phyloP scores from a whole-genome alignment of 208 protist genomes.

The Leishmania aethiopica region DNA sequence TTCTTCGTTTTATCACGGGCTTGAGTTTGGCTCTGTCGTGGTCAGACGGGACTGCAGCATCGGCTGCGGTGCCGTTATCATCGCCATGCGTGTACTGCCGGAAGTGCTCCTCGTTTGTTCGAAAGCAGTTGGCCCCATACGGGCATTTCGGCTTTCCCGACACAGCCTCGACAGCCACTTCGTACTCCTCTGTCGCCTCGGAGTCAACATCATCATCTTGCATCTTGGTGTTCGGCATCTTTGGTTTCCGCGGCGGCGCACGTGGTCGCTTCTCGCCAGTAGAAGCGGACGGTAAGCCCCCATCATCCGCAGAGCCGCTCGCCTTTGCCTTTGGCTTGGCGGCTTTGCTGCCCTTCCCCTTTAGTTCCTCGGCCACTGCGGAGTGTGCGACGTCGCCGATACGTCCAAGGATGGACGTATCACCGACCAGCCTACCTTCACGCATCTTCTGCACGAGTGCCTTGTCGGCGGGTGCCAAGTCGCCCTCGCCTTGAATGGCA shows the following conservation, averaged over 20 bases:
- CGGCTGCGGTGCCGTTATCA: slow-evolving; percentile 4
- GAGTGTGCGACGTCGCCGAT: slow-evolving; percentile 74
- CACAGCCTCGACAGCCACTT: slow-evolving; percentile 55
- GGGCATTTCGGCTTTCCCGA: slow-evolving; percentile 55
- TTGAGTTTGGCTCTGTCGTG: neutral
- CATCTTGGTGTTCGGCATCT: slow-evolving; percentile 6
- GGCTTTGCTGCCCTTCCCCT: slow-evolving; percentile 22
- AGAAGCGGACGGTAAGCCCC: neutral
- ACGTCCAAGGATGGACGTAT: slow-evolving; percentile 50
- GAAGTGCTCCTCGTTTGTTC: slow-evolving; percentile 65
- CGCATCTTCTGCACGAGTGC: slow-evolving; percentile 67
- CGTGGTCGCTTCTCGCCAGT: slow-evolving; percentile 20
- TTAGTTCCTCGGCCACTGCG: slow-evolving; percentile 30
- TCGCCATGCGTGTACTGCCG: slow-evolving; percentile 58
- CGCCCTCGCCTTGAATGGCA: slow-evolving; percentile 64
- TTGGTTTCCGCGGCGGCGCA: slow-evolving; percentile 14
- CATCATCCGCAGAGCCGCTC: slow-evolving; percentile 1
- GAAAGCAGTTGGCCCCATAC: slow-evolving; percentile 72
- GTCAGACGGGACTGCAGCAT: neutral
- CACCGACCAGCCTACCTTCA: slow-evolving; percentile 54
- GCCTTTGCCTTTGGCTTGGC: slow-evolving; percentile 24
- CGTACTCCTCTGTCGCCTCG: slow-evolving; percentile 75
- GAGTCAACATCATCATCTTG: slow-evolving; percentile 47
- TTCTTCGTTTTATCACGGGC: slow-evolving; percentile 33
- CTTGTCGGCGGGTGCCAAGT: slow-evolving; percentile 58